Evolutionary conservation across 805 yeast species (phyloP).

Genomic region (Candida adriatica): DNA sequence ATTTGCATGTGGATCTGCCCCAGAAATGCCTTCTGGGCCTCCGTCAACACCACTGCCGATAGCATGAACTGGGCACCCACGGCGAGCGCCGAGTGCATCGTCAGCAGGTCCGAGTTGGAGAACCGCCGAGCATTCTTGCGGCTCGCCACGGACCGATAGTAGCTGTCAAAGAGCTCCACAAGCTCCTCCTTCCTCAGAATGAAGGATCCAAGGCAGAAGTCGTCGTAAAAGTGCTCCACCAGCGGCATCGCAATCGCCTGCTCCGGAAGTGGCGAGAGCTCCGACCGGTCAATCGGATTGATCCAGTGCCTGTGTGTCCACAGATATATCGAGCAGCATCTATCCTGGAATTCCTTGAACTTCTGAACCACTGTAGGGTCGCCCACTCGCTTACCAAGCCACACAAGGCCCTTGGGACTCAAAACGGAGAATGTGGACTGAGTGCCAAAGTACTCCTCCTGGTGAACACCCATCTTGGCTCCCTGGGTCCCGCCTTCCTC

Average conservation of each 20-base stretch:
- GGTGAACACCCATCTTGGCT: not conserved
- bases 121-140: slow-evolving; percentile 5
- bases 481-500: not conserved
- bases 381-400: slow-evolving; percentile 26
- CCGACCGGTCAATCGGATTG: slow-evolving; percentile 25
- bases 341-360: slow-evolving; percentile 20
- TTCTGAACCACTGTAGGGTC: slow-evolving; percentile 16
- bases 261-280: slow-evolving; percentile 27
- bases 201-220: slow-evolving; percentile 7
- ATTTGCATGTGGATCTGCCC: slow-evolving; percentile 23
- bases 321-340: slow-evolving; percentile 16
- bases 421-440: slow-evolving; percentile 31
- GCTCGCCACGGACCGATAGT: slow-evolving; percentile 12
- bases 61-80: slow-evolving; percentile 15
- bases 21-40: slow-evolving; percentile 10
- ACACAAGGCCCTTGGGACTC: slow-evolving; percentile 32
- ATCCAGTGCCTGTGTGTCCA: slow-evolving; percentile 25
- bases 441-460: slow-evolving; percentile 17
- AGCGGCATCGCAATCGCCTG: slow-evolving; percentile 18
- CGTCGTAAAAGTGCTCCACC: slow-evolving; percentile 8
- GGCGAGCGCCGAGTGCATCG: slow-evolving; percentile 25
- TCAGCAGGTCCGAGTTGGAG: slow-evolving; percentile 27
- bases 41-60: not conserved
- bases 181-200: slow-evolving; percentile 14
- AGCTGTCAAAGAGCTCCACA: slow-evolving; percentile 13